Base-by-base conservation (phyloP, 768 basidiomycete species). In the Tylopilus sp. region DNA sequence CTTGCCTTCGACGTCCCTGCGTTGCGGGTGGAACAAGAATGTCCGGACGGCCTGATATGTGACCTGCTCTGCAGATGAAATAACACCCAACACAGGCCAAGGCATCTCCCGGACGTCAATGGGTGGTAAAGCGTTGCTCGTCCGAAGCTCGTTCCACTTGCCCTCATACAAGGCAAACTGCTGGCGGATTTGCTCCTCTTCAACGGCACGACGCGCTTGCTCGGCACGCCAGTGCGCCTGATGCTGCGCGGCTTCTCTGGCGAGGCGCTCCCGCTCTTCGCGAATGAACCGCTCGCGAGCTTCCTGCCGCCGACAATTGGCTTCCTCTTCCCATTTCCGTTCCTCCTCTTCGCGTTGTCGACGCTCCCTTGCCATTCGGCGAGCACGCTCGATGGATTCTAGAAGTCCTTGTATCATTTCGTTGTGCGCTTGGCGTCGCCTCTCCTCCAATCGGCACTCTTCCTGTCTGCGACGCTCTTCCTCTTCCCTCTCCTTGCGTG, bases 21-120 rank as follows among this genome's bases (percentile, higher is more conserved):
- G 69, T 31, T 54, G 61, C 22, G 68, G 65, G 55, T 74, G 69
- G 45, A 73, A 67, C 22, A 79, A 41, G 61, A 82, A 82, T 33
- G 62, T 54, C 1, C 55, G 51, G 3, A 81, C 62, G 17, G 48
- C 60, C 10, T 68, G 58, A 21, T 54, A 44, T 2, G 74, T 72
- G 56, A 80, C 69, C n/a, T 73, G 65, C 2, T 59, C 61, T 10
- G 51, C 56, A 21, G 57, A 52, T 3, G 39, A 43, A 17, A 60
- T 18, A 20, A 46, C 36, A 40, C 63, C 42, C 17, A 78, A 60
- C 28, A 71, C 48, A 0, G 79, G 77, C 79, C 79, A 79, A 10
- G 79, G 78, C 45, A 80, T 53, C 44, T 74, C 63, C 21, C 40
- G 42, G 51, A 72, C 69, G 10, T 58, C 18, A 49, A 69, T 53